phyloP scores from a whole-genome alignment of 2,329 filamentous ascomycete genomes.

The Apiospora sp. region DNA sequence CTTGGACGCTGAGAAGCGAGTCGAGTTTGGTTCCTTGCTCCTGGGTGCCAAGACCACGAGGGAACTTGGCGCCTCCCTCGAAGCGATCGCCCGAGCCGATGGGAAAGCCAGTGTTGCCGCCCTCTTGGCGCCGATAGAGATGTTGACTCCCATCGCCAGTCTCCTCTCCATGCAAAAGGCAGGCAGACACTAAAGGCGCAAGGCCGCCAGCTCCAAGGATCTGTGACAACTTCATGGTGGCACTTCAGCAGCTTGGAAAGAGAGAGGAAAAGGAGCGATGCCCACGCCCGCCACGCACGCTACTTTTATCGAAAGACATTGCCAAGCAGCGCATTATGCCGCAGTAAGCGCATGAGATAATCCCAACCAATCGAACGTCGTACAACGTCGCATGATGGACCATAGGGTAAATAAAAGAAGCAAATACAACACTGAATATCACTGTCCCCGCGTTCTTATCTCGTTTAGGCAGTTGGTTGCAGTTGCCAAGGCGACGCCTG shows the following conservation, averaged over 20 bases:
- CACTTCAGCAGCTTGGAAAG: background rate
- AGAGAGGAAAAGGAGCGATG: background rate
- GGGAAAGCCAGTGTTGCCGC: slow-evolving; percentile 33
- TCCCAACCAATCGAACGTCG: background rate
- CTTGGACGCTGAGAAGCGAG: slow-evolving; percentile 50
- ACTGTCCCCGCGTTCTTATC: background rate
- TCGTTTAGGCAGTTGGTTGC: slow-evolving; percentile 3
- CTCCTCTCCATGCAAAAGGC: slow-evolving; percentile 21
- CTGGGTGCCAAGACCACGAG: slow-evolving; percentile 50
- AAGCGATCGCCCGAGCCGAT: slow-evolving; percentile 47
- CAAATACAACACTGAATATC: background rate
- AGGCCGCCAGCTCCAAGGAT: slow-evolving; percentile 18
- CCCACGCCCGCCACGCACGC: background rate
- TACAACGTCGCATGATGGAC: background rate
- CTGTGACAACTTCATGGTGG: slow-evolving; percentile 21
- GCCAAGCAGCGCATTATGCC: slow-evolving; percentile 5
- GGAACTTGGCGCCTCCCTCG: slow-evolving; percentile 47
- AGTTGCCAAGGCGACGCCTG: background rate
- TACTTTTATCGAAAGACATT: slow-evolving; percentile 8
- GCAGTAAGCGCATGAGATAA: background rate
- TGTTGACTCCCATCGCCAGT: background rate
- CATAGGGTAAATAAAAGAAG: background rate
- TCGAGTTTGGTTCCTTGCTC: slow-evolving; percentile 43
- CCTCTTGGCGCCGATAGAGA: slow-evolving; percentile 8
- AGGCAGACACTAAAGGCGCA: slow-evolving; percentile 21